Evolutionary conservation across 2,329 filamentous ascomycete species (phyloP), one percentile per base, ranked within the genome.

Genomic region (Neofusicoccum parvum): DNA sequence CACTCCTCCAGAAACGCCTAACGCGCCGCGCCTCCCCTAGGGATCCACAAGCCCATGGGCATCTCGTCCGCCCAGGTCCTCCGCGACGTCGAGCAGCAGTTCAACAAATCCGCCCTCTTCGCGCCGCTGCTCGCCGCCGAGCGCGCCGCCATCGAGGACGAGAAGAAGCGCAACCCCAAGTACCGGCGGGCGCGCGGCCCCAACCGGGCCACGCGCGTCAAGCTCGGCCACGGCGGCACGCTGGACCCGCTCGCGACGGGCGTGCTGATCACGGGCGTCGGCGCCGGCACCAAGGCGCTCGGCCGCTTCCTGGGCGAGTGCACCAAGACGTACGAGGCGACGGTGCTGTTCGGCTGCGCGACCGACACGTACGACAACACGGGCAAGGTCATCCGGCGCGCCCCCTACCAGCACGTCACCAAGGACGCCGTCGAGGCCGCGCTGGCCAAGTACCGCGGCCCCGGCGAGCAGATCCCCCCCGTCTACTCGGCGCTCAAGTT

Each of bases 201-300:
- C 46, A 62, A 65, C 64, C 64, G 64, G 36, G n/a, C 20, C 5
- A 34, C 17, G 11, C 54, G 48, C 45, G 90, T 98, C 71, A 99
- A 98, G 82, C 91, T 98, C 73, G 95, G 95, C 39, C 95, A 99
- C 80, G 95, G 95, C 67, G 95, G 95, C 49, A 99, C 95, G 1
- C 86, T 99, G 17, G 95, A 99, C 74, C 95, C 95, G 32, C 85
- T 97, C 72, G 95, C 95, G 9, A 97, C 94, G 1, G 95, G 95
- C 51, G 92, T 99, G 27, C 85, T 99, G 58, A 93, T 98, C 68
- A 84, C 95, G 6, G 95, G 94, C 65, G 85, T 97, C 62, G 95
- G 94, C 41, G 88, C 86, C 66, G 95, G 92, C 45, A 99, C 95
- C 64, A 99, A 98, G 78, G 82, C 86, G 14, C 85, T 99, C 1